Evolutionary conservation across 805 yeast genomes (phyloP).

Genomic region (Millerozyma acaciae): DNA sequence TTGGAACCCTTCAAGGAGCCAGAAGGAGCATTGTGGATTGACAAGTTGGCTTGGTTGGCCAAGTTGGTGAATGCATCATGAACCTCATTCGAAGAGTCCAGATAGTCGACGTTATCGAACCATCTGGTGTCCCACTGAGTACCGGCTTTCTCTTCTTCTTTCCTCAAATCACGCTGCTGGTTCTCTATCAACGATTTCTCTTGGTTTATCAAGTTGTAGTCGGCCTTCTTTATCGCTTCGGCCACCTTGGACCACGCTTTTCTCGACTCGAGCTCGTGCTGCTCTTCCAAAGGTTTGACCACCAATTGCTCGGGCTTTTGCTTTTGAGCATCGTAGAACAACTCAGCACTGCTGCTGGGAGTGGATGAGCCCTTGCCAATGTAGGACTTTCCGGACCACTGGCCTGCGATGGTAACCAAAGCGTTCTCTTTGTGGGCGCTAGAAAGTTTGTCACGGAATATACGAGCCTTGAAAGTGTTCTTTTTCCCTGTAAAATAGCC

Average conservation of each 20-base stretch:
- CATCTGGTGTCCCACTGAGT: slow-evolving; percentile 74
- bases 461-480: slow-evolving; percentile 84
- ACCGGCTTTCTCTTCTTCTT: slow-evolving; percentile 63
- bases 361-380: slow-evolving; percentile 55
- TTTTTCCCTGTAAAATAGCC: slow-evolving; percentile 96
- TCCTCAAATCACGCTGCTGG: slow-evolving; percentile 77
- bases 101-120: slow-evolving; percentile 51
- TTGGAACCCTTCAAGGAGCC: slow-evolving; percentile 57
- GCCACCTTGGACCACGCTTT: slow-evolving; percentile 90
- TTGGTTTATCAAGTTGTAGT: slow-evolving; percentile 68
- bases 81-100: slow-evolving; percentile 6
- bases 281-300: slow-evolving; percentile 82
- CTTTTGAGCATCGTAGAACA: slow-evolving; percentile 62
- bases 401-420: slow-evolving; percentile 78
- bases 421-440: slow-evolving; percentile 56
- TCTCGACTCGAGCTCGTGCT: slow-evolving; percentile 78
- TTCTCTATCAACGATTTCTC: slow-evolving; percentile 81
- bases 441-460: slow-evolving; percentile 52
- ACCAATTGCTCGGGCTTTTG: slow-evolving; percentile 49
- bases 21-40: slow-evolving; percentile 62
- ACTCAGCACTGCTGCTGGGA: slow-evolving; percentile 39
- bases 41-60: slow-evolving; percentile 48
- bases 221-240: slow-evolving; percentile 71
- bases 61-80: slow-evolving; percentile 34
- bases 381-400: slow-evolving; percentile 81